These are phyloP conservation scores for Aphanomyces invadans DNA, from an alignment of 352 stramenopile genomes.

Conservation along the genomic window DNA sequence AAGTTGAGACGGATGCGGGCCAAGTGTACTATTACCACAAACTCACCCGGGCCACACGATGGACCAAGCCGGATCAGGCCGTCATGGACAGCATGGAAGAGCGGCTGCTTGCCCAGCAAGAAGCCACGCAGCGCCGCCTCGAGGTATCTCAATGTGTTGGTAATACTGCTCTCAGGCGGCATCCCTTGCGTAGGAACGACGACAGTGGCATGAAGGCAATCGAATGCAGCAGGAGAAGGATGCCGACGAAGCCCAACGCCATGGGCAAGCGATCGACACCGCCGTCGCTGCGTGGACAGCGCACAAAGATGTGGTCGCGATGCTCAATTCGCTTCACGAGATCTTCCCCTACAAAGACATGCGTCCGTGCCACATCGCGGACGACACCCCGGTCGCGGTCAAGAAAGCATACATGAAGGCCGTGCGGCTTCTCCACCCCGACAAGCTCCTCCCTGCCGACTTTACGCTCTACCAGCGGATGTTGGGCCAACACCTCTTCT, in stretches of 20 bases:
- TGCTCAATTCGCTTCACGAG: constrained; percentile 24
- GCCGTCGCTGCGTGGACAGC: constrained; percentile 18
- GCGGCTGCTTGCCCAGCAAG: constrained; percentile 12
- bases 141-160: background rate
- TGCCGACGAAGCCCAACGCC: constrained; percentile 3
- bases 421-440: constrained; percentile 26
- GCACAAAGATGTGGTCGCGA: constrained; percentile 17
- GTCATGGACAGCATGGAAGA: constrained; percentile 21
- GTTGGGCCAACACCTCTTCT: constrained; percentile 15
- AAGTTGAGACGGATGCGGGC: constrained; percentile 19
- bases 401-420: constrained; percentile 30
- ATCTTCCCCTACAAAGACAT: constrained; percentile 9
- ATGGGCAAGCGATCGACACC: background rate
- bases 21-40: constrained; percentile 27
- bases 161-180: background rate
- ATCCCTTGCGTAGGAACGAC: constrained; percentile 5
- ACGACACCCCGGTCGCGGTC: background rate
- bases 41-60: constrained; percentile 24
- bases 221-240: constrained; percentile 4
- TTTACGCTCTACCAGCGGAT: constrained; percentile 15
- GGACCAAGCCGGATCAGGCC: constrained; percentile 16
- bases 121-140: constrained; percentile 15
- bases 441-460: constrained; percentile 24
- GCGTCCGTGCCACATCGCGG: background rate
- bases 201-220: constrained; percentile 21